These are phyloP conservation scores for Apiospora saccharicola DNA, from an alignment of 2,329 filamentous ascomycete species.

Conservation along the genomic window DNA sequence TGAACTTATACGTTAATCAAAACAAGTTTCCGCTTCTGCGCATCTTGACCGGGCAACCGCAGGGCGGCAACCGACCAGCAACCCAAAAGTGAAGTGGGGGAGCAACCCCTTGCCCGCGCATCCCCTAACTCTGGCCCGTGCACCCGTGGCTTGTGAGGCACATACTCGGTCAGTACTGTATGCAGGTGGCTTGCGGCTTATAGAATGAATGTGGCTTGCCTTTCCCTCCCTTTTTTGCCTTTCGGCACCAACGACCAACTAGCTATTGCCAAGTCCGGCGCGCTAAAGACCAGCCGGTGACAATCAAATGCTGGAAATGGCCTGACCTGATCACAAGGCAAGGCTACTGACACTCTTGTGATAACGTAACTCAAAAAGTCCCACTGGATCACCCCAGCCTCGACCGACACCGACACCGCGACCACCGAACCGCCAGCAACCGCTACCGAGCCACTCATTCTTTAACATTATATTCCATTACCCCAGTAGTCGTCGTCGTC, in stretches of 20 bases:
- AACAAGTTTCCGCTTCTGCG: conserved; percentile 1
- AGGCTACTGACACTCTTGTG: conserved; percentile 12
- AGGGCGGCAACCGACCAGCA: conserved; percentile 1
- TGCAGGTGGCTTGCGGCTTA: no score
- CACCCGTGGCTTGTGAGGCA: neutral
- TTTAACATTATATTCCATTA: neutral
- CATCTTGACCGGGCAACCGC: conserved; percentile 7
- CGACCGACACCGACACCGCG: neutral
- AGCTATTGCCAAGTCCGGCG: neutral
- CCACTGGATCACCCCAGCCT: neutral
- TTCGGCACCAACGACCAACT: neutral
- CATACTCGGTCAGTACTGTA: no score
- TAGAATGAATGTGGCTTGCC: neutral
- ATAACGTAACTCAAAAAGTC: conserved; percentile 19
- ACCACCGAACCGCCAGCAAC: neutral
- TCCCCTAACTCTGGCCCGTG: neutral
- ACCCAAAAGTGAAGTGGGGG: neutral
- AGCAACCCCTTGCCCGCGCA: neutral
- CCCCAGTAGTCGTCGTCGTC: neutral
- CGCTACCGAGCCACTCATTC: neutral
- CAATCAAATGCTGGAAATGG: neutral
- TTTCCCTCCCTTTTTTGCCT: neutral
- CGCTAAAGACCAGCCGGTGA: neutral
- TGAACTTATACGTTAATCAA: conserved; percentile 2
- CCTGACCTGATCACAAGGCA: conserved; percentile 14